Conservation (phyloP, 768 basidiomycete species). For the Phallus indusiatus region DNA sequence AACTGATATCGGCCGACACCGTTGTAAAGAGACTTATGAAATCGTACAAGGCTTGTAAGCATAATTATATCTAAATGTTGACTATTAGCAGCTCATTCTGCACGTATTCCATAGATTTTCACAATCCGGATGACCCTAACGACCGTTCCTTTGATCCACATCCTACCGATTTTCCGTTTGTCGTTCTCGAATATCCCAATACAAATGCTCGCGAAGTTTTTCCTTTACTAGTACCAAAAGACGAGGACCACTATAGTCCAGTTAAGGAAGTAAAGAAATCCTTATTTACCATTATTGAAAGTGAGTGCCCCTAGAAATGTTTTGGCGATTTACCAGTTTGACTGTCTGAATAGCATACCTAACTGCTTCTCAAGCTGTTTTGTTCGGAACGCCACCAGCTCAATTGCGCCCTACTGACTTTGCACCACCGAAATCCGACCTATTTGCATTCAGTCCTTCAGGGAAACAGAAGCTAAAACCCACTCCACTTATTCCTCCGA, state of each 20-base stretch:
- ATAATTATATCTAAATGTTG: conserved; percentile 1
- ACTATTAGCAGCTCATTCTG: conserved; percentile 10
- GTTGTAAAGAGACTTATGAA: conserved; percentile 56
- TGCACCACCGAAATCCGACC: conserved; percentile 4
- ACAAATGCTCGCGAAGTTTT: background rate
- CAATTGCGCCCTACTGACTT: conserved; percentile 6
- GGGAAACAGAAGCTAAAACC: background rate
- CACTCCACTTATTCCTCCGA: conserved; percentile 3
- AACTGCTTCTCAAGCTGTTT: conserved; percentile 4
- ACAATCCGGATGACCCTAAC: conserved; percentile 49
- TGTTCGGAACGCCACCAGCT: conserved; percentile 3
- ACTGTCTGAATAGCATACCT: background rate
- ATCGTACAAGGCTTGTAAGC: conserved; percentile 62
- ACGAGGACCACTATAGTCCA: conserved; percentile 82
- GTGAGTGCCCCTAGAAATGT: conserved; percentile 23
- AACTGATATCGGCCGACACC: conserved; percentile 51
- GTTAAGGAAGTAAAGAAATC: conserved; percentile 69
- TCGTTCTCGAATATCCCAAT: conserved; percentile 75
- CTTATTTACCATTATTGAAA: conserved; percentile 62
- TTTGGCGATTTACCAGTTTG: background rate
- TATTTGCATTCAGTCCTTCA: background rate
- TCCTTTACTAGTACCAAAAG: conserved; percentile 36
- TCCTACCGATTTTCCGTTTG: conserved; percentile 48
- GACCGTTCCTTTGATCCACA: conserved; percentile 59
- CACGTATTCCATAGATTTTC: conserved; percentile 44